Evolutionary conservation across 257 asterid species (phyloP).

Genomic region (Lavandula angustifolia): DNA sequence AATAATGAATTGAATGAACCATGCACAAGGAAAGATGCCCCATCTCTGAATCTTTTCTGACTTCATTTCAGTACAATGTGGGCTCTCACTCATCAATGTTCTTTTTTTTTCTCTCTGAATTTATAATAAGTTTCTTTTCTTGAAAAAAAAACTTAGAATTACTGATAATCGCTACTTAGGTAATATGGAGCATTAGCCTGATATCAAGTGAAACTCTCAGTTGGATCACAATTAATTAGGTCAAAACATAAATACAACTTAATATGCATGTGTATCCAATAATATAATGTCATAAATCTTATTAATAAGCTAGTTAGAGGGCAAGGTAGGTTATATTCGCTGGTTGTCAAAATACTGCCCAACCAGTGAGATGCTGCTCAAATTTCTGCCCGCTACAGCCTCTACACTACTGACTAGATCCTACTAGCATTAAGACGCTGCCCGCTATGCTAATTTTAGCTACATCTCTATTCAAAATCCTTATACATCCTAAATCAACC

Average conservation of each 20-base stretch:
- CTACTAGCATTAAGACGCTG: not conserved
- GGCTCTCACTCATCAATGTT: not conserved
- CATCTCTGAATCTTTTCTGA: conserved; percentile 2
- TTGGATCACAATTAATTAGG: no score
- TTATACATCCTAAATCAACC: not conserved
- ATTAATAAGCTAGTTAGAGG: not conserved
- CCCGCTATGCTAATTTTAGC: conserved; percentile 16
- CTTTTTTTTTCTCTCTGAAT: not conserved
- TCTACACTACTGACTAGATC: not conserved
- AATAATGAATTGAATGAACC: not conserved
- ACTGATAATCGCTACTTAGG: no score
- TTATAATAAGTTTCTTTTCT: not conserved
- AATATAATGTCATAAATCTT: not conserved
- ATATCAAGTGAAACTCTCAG: no score
- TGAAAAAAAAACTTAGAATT: no score
- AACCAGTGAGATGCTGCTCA: conserved; percentile 6
- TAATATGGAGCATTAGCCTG: no score
- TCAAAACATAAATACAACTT: no score
- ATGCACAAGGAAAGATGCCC: not conserved
- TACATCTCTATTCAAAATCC: not conserved
- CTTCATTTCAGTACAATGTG: not conserved
- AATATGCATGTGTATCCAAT: no score
- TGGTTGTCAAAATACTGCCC: not conserved
- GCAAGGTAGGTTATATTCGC: not conserved
- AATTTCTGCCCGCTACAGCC: conserved; percentile 4